phyloP scores from a whole-genome alignment of 305 asterid species.

The Ajuga reptans region DNA sequence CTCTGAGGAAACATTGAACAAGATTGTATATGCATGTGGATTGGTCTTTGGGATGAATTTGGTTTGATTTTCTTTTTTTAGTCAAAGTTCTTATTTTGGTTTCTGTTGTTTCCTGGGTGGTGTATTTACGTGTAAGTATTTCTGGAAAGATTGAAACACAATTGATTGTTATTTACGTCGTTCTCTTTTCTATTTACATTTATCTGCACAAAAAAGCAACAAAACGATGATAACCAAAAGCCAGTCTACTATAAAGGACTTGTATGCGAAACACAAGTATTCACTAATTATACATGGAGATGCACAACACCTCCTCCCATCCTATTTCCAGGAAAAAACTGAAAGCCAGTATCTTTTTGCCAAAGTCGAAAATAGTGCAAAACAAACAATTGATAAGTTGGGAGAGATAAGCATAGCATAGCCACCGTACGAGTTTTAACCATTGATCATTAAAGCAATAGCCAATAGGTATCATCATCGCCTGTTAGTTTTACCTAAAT shows the following conservation, averaged over 20 bases:
- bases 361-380: too few relatives aligned
- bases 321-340: too few relatives aligned
- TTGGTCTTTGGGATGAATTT: neutral
- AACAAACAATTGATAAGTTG: too few relatives aligned
- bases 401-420: neutral
- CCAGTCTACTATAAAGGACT: too few relatives aligned
- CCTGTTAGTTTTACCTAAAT: neutral
- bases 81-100: neutral
- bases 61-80: neutral
- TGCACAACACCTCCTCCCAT: too few relatives aligned
- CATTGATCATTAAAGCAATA: neutral
- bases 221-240: too few relatives aligned
- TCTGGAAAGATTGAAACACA: neutral
- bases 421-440: neutral
- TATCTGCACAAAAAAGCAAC: slow-evolving; percentile 24
- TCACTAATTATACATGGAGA: too few relatives aligned
- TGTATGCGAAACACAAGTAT: too few relatives aligned
- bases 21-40: neutral
- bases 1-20: slow-evolving; percentile 36
- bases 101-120: neutral
- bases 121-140: neutral
- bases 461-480: neutral
- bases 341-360: too few relatives aligned
- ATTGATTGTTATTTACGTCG: neutral
- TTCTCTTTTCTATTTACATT: slow-evolving; percentile 45